Base-by-base conservation (phyloP, 257 asterid genomes). In the Cinchona pubescens region DNA sequence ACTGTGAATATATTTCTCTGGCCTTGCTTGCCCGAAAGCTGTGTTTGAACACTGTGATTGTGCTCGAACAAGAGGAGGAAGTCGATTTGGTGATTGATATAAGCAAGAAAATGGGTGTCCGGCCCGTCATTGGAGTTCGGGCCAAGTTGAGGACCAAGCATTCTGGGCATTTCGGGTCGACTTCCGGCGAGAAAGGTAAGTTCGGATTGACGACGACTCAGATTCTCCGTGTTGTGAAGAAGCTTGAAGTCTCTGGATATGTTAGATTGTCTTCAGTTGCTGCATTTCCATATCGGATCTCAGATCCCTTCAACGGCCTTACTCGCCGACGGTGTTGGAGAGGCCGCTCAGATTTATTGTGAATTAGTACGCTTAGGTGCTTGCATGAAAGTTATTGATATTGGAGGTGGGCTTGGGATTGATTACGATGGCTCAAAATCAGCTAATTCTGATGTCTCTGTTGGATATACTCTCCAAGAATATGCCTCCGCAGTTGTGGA, bases 371-470 rank as follows among this genome's bases (percentile, higher is more conserved):
- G 99, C 60, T 87, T 92, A 2, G 99, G 99, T 42, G 97, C 98
- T 55, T 79, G 85, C 38, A 91, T 95, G 97, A 85, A 79, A 38
- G 91, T 87, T 11, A 87, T 95, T 40, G 99, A 95, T 71, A 87
- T 90, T n/a, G 99, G 99, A 2, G 99, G 99, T 7, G 99, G 99
- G 21, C 92, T 95, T 15, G 98, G 99, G 53, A 87, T 95, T 45
- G 99, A 95, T 66, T 95, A 95, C 21, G 99, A 95, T 45, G 99
- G 99, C 30, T 89, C 98, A 18, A 91, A 86, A 73, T 92, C 99
- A 4, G 63, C 73, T 12, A 86, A 95, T 64, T 95, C 99, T 27
- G 99, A 95, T 68, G 62, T 91, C 29, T 95, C 98, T 1, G 94
- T 95, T 15, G 92, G 84, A 15, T 95, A 95, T 64, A 84, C 77